A percentile compares a stretch with the other conserved stretches of the same genome.
Conservation (phyloP, 2,329 filamentous ascomycete genomes). For the Aschersonia sp. region DNA sequence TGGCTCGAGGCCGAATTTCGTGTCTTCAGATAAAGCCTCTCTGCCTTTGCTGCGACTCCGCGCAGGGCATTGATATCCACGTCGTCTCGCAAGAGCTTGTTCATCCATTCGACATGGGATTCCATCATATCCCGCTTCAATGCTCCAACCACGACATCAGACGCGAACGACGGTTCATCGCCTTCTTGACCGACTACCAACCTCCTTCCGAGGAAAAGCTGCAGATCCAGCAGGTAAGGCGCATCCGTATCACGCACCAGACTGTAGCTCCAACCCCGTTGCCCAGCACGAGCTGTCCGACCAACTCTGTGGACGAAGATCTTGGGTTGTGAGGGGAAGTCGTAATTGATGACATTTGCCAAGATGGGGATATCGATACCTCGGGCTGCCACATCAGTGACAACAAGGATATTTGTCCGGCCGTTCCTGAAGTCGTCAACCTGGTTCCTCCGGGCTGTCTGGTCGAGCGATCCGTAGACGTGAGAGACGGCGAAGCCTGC, state of each 20-base stretch:
- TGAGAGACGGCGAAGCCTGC: conserved; percentile 85
- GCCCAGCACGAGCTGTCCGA: conserved; percentile 84
- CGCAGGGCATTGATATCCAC: conserved; percentile 59
- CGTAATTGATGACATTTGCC: conserved; percentile 96
- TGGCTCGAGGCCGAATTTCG: conserved; percentile 80
- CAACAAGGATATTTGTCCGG: conserved; percentile 77
- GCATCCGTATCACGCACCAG: conserved; percentile 76
- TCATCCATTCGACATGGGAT: conserved; percentile 66
- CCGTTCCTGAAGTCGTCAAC: conserved; percentile 81
- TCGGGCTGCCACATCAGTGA: conserved; percentile 90
- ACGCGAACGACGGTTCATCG: conserved; percentile 53
- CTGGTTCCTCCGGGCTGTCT: conserved; percentile 82
- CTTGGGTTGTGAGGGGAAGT: conserved; percentile 93
- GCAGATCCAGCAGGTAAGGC: conserved; percentile 84
- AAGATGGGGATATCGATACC: conserved; percentile 96
- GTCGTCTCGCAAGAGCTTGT: conserved; percentile 61
- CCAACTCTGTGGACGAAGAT: conserved; percentile 94
- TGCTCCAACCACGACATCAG: conserved; percentile 72
- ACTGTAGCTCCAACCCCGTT: conserved; percentile 90
- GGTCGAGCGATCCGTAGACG: conserved; percentile 87
- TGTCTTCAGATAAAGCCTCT: conserved; percentile 83
- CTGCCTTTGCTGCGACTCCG: conserved; percentile 68
- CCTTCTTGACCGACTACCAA: conserved; percentile 59
- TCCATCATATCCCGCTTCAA: conserved; percentile 62
- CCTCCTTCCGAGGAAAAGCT: conserved; percentile 81